Percentiles rank a stretch among this genome's conserved stretches.
phyloP scores from a whole-genome alignment of 345 rosid genomes.

The Mangifera indica region DNA sequence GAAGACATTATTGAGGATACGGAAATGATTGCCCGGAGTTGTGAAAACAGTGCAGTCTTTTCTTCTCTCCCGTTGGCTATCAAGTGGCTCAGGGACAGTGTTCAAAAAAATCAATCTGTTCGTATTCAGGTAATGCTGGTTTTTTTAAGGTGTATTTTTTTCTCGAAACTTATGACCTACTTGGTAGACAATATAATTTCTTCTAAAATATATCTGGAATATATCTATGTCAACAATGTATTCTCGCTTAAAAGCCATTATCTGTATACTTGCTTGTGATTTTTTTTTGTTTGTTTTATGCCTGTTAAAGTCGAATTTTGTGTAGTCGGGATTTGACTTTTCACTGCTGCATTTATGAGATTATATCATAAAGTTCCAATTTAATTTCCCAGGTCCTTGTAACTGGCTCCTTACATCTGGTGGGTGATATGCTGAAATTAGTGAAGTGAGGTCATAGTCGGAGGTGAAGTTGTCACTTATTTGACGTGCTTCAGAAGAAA shows the following conservation, averaged over 20 bases:
- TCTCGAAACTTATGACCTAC: not conserved
- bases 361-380: not conserved
- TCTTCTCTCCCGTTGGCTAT: constrained; percentile 84
- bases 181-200: not conserved
- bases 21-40: constrained; percentile 39
- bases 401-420: constrained; percentile 84
- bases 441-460: constrained; percentile 43
- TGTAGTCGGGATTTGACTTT: not conserved
- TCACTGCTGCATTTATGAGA: not conserved
- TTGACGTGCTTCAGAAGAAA: not conserved
- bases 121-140: constrained; percentile 60
- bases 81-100: constrained; percentile 82
- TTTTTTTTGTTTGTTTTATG: not conserved
- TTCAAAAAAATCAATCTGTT: constrained; percentile 53
- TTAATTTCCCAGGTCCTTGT: constrained; percentile 65
- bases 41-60: constrained; percentile 68
- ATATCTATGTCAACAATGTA: too few species aligned
- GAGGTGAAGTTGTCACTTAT: not conserved
- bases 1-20: constrained; percentile 48
- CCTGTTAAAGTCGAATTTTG: not conserved
- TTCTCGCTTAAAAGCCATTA: too few species aligned
- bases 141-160: constrained; percentile 2
- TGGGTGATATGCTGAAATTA: constrained; percentile 83
- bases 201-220: not conserved
- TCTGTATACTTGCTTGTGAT: too few species aligned